phyloP scores from a whole-genome alignment of 202 grass and related monocot species.

The Elaeis oleifera region DNA sequence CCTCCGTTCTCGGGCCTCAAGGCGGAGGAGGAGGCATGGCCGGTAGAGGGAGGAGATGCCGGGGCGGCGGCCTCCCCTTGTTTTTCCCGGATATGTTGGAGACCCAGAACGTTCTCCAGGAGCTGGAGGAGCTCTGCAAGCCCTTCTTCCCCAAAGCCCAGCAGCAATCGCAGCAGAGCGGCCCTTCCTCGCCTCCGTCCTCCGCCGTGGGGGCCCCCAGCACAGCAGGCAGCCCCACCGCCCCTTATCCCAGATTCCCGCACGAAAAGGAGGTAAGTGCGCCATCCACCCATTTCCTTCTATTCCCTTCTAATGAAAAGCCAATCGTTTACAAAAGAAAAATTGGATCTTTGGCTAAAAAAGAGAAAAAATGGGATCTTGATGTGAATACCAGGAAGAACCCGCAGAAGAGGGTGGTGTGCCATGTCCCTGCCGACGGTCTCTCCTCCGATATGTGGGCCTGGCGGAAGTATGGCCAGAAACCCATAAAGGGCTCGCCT shows the following conservation, averaged over 20 bases:
- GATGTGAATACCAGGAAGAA: constrained; percentile 26
- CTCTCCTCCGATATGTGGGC: constrained; percentile 41
- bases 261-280: constrained; percentile 33
- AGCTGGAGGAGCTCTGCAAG: constrained; percentile 32
- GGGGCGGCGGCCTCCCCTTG: background rate
- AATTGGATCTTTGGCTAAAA: constrained; percentile 2
- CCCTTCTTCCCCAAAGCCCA: constrained; percentile 23
- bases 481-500: constrained; percentile 49
- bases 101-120: background rate
- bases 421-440: constrained; percentile 29
- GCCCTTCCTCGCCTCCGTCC: background rate
- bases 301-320: background rate
- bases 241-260: constrained; percentile 21
- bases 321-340: constrained; percentile 1
- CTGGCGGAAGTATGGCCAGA: constrained; percentile 49
- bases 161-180: background rate
- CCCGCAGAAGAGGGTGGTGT: constrained; percentile 38
- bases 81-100: constrained; percentile 11
- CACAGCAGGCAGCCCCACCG: constrained; percentile 17
- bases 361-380: too few species aligned
- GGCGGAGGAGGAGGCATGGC: constrained; percentile 8
- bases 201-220: background rate
- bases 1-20: background rate
- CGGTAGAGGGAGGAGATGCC: background rate
- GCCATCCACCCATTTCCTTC: background rate